A percentile compares a stretch with the other conserved stretches of the same genome.
phyloP scores from a whole-genome alignment of 202 grass and related monocot genomes.

The Saccharum hybrid region DNA sequence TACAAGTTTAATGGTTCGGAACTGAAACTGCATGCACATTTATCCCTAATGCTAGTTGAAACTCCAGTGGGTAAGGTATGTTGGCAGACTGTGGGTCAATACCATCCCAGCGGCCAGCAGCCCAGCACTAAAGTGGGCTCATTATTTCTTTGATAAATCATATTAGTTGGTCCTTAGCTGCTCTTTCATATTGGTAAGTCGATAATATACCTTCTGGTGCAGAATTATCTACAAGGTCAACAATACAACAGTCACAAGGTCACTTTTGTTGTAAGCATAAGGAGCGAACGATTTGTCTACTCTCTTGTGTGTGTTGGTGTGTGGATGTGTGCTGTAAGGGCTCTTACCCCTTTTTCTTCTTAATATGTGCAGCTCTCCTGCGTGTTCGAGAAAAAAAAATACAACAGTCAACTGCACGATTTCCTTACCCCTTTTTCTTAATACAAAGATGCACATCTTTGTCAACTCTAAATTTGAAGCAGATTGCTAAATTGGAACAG shows the following conservation, averaged over 20 bases:
- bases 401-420: not conserved
- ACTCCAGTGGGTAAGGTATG: not conserved
- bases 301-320: too few species aligned
- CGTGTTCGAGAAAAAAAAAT: too few species aligned
- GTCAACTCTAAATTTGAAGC: not conserved
- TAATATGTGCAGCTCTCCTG: too few species aligned
- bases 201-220: not conserved
- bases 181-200: not conserved
- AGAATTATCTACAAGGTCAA: not conserved
- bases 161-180: not conserved
- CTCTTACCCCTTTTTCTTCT: too few species aligned
- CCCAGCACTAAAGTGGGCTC: not conserved
- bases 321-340: too few species aligned
- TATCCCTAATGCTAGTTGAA: not conserved
- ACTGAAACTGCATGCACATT: not conserved
- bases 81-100: not conserved
- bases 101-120: not conserved
- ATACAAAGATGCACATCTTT: too few species aligned
- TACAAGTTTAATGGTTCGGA: not conserved
- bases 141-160: not conserved
- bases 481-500: not conserved
- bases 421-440: too few species aligned
- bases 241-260: not conserved
- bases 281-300: too few species aligned
- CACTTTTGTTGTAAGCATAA: too few species aligned